A percentile compares a stretch with the other conserved stretches of the same genome.
Conservation (phyloP, 1,284 basidiomycete genomes). For the Cerioporus squamosus region DNA sequence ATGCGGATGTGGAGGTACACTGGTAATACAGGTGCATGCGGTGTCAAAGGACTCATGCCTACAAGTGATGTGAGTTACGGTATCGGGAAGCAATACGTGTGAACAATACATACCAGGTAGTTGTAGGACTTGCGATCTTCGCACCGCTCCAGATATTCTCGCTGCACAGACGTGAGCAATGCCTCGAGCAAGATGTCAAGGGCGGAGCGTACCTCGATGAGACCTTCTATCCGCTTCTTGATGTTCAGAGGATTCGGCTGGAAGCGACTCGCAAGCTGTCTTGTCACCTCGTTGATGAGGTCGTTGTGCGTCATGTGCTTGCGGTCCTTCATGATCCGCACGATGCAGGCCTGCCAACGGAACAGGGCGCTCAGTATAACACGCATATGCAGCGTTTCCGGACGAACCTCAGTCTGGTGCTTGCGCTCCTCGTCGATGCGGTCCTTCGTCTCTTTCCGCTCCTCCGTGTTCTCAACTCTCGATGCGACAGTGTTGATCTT, state of each 20-base stretch:
- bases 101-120: conserved; percentile 57
- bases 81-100: not conserved
- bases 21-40: conserved; percentile 17
- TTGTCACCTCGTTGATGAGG: conserved; percentile 89
- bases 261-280: conserved; percentile 86
- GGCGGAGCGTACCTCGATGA: conserved; percentile 84
- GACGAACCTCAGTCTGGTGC: conserved; percentile 84
- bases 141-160: conserved; percentile 81
- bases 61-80: not conserved
- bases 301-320: conserved; percentile 92
- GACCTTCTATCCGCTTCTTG: conserved; percentile 92
- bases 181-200: not conserved
- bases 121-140: conserved; percentile 84
- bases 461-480: conserved; percentile 85
- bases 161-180: conserved; percentile 43
- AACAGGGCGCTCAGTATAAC: not conserved
- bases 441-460: conserved; percentile 90
- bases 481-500: conserved; percentile 93
- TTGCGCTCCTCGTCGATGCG: conserved; percentile 93
- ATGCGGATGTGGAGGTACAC: conserved; percentile 3
- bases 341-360: conserved; percentile 83
- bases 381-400: conserved; percentile 8
- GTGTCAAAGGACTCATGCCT: conserved; percentile 18
- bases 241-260: conserved; percentile 84
- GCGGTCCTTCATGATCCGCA: conserved; percentile 97